phyloP scores from a whole-genome alignment of 345 rosid species.

The Boechera divaricarpa region DNA sequence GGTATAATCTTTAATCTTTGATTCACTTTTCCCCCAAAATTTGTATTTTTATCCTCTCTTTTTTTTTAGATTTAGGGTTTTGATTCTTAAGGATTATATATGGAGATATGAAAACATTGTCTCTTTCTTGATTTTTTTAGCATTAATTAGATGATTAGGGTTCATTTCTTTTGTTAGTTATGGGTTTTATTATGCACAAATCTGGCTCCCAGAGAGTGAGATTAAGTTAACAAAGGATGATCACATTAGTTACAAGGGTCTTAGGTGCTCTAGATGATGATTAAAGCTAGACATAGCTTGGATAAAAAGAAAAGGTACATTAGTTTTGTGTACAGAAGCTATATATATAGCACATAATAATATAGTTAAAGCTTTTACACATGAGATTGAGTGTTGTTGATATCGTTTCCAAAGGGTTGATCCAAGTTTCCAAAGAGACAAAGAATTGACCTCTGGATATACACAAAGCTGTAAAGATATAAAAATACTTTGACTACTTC shows the following conservation, averaged over 20 bases:
- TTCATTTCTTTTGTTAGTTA: constrained; percentile 15
- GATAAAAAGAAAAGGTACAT: constrained; percentile 10
- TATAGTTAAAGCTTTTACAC: constrained; percentile 40
- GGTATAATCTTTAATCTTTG: constrained; percentile 39
- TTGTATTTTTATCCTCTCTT: neutral
- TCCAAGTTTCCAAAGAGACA: constrained; percentile 37
- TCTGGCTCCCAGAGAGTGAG: constrained; percentile 24
- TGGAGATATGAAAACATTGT: neutral
- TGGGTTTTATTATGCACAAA: constrained; percentile 4
- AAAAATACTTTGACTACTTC: constrained; percentile 37
- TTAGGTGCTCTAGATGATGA: constrained; percentile 32
- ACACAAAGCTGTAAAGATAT: constrained; percentile 39
- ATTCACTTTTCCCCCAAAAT: neutral
- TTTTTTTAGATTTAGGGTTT: constrained; percentile 32
- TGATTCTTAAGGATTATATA: neutral
- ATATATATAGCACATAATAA: neutral
- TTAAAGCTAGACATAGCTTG: constrained; percentile 34
- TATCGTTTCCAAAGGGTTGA: constrained; percentile 5
- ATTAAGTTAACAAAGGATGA: constrained; percentile 25
- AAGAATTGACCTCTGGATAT: constrained; percentile 43
- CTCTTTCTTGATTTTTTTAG: constrained; percentile 29
- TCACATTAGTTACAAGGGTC: constrained; percentile 16
- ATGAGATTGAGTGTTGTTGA: constrained; percentile 28
- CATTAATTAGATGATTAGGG: constrained; percentile 20
- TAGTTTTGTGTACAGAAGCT: constrained; percentile 21